Conservation (phyloP, 2,329 filamentous ascomycete species). For the Leptographium flavum region DNA sequence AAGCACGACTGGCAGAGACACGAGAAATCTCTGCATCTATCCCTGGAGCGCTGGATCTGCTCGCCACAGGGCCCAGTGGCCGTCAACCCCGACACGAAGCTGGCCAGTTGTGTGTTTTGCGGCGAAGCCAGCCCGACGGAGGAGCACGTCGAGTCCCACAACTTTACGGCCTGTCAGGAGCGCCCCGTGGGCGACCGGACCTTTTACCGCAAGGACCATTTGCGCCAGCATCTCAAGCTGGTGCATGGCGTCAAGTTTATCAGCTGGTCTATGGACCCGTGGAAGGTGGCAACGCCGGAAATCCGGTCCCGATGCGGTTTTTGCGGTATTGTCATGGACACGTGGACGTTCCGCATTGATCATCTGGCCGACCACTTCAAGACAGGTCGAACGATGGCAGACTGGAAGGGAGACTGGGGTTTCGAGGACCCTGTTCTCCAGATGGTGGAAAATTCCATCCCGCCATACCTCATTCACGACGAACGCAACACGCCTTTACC, state of each 20-base stretch:
- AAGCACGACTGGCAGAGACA: slow-evolving; percentile 60
- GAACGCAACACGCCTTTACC: slow-evolving; percentile 43
- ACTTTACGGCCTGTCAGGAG: slow-evolving; percentile 51
- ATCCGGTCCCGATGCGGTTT: slow-evolving; percentile 53
- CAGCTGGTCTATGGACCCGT: slow-evolving; percentile 50
- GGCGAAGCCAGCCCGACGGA: slow-evolving; percentile 38
- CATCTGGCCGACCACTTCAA: slow-evolving; percentile 57
- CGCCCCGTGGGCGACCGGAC: slow-evolving; percentile 46
- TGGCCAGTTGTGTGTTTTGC: slow-evolving; percentile 44
- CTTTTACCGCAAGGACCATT: slow-evolving; percentile 52
- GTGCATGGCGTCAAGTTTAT: slow-evolving; percentile 48
- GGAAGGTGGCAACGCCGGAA: slow-evolving; percentile 45
- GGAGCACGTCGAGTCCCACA: slow-evolving; percentile 43
- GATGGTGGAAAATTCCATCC: slow-evolving; percentile 53
- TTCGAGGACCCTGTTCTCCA: slow-evolving; percentile 46
- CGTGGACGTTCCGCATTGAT: slow-evolving; percentile 45
- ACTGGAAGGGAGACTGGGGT: slow-evolving; percentile 59
- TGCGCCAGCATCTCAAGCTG: slow-evolving; percentile 50
- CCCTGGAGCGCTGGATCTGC: slow-evolving; percentile 52
- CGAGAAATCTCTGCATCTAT: slow-evolving; percentile 52
- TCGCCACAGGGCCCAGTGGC: slow-evolving; percentile 40
- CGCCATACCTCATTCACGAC: slow-evolving; percentile 51
- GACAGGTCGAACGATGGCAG: slow-evolving; percentile 49
- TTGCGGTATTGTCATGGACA: slow-evolving; percentile 47
- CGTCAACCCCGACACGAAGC: slow-evolving; percentile 44